Conservation (phyloP, 2,329 filamentous ascomycete genomes). For the Penicillium sp. region DNA sequence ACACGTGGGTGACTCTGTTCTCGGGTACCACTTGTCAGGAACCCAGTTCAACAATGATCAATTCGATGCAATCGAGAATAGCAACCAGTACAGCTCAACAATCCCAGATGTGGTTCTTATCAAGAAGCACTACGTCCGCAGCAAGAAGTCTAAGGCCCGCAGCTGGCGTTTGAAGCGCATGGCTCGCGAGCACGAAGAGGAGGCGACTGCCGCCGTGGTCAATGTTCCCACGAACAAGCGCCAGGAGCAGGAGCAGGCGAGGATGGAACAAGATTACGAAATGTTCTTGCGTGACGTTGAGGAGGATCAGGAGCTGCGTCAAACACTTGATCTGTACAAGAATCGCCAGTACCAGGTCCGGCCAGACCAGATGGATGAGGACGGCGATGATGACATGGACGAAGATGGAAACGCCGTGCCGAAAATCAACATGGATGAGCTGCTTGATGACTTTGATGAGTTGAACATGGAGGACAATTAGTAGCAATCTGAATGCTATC, state of each 20-base stretch:
- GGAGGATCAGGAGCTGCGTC: constrained; percentile 84
- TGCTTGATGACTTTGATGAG: constrained; percentile 32
- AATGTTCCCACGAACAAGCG: constrained; percentile 39
- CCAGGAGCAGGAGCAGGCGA: constrained; percentile 72
- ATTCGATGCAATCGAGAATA: constrained; percentile 77
- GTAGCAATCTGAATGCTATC: constrained; percentile 19
- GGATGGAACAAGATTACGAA: constrained; percentile 91
- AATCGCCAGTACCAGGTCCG: constrained; percentile 46
- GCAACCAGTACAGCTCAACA: constrained; percentile 68
- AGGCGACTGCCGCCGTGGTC: constrained; percentile 17
- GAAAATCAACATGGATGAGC: constrained; percentile 68
- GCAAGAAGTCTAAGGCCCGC: constrained; percentile 76
- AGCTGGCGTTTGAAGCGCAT: constrained; percentile 96
- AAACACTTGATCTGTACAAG: constrained; percentile 84
- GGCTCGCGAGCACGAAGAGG: constrained; percentile 80
- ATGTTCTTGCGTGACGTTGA: constrained; percentile 96
- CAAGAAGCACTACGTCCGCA: constrained; percentile 92
- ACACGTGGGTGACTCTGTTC: constrained; percentile 83
- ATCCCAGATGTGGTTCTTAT: constrained; percentile 93
- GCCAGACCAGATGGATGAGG: constrained; percentile 36
- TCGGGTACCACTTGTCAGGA: constrained; percentile 89
- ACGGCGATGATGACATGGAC: constrained; percentile 58
- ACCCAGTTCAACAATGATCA: constrained; percentile 90
- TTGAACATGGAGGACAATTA: constrained; percentile 55
- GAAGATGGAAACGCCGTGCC: constrained; percentile 61